A percentile compares a stretch with the other conserved stretches of the same genome.
These are phyloP conservation scores for Pseudocercospora fijiensis DNA, from an alignment of 2,329 filamentous ascomycete species.

Conservation along the genomic window DNA sequence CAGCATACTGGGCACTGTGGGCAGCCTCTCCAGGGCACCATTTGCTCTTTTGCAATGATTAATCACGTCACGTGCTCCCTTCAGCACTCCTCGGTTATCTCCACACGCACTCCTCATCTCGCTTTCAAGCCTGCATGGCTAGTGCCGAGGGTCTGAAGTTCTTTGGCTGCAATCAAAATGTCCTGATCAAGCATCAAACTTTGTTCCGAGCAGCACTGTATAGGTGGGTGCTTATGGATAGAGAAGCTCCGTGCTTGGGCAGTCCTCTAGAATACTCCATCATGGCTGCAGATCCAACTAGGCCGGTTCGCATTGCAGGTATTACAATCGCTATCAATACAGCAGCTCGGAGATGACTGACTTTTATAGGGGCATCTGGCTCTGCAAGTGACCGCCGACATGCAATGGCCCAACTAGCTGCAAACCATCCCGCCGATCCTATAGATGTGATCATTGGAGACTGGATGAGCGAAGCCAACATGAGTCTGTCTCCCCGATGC, in stretches of 20 bases:
- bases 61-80: background rate
- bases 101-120: background rate
- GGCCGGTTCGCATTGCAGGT: slow-evolving; percentile 36
- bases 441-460: slow-evolving; percentile 57
- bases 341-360: slow-evolving; percentile 1
- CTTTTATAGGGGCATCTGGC: slow-evolving; percentile 36
- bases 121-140: background rate
- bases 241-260: slow-evolving; percentile 21
- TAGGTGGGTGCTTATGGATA: slow-evolving; percentile 7
- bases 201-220: background rate
- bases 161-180: background rate
- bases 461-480: slow-evolving; percentile 45
- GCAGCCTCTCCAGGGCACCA: background rate
- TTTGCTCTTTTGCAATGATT: background rate
- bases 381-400: slow-evolving; percentile 43
- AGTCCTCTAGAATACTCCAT: slow-evolving; percentile 23
- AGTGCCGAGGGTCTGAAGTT: background rate
- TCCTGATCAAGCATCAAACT: background rate
- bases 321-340: background rate
- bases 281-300: slow-evolving; percentile 26
- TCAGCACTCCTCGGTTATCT: background rate
- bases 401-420: slow-evolving; percentile 38
- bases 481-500: slow-evolving; percentile 30
- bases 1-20: background rate
- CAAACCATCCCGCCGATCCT: slow-evolving; percentile 39